Conservation (phyloP, 139 green algal species). For the Micromonas pusilla region DNA sequence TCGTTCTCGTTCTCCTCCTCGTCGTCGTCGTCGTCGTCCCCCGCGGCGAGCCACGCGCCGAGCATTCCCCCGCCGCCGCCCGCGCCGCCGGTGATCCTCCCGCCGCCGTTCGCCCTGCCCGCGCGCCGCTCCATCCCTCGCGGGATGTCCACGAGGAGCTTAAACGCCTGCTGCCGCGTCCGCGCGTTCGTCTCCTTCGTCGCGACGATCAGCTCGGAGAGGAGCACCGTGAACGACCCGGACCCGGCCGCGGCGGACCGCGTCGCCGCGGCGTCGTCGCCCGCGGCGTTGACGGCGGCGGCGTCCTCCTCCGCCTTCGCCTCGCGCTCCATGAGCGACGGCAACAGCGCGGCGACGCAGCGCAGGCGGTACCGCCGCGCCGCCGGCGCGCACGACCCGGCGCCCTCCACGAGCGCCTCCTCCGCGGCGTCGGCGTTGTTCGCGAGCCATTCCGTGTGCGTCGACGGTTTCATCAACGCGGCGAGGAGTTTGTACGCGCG, state of each 20-base stretch:
- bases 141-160: conserved; percentile 70
- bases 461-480: conserved; percentile 56
- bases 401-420: conserved; percentile 41
- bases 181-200: conserved; percentile 88
- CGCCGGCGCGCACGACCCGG: conserved; percentile 41
- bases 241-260: background rate
- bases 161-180: conserved; percentile 73
- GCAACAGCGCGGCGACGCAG: conserved; percentile 45
- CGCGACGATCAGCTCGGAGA: conserved; percentile 84
- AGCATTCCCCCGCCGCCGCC: conserved; percentile 6
- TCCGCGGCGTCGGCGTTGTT: conserved; percentile 40
- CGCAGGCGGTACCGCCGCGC: conserved; percentile 75
- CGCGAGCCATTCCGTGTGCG: conserved; percentile 16
- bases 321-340: conserved; percentile 34
- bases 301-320: background rate
- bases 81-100: background rate
- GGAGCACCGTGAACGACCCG: conserved; percentile 41
- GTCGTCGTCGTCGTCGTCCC: conserved; percentile 9
- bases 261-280: conserved; percentile 1
- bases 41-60: conserved; percentile 3
- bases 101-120: background rate
- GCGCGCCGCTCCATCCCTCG: conserved; percentile 13
- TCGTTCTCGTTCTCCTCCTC: background rate
- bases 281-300: too few species aligned
- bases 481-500: conserved; percentile 85